Evolutionary conservation across 2,329 filamentous ascomycete species (phyloP).

Genomic region (Epichloe amarillans): DNA sequence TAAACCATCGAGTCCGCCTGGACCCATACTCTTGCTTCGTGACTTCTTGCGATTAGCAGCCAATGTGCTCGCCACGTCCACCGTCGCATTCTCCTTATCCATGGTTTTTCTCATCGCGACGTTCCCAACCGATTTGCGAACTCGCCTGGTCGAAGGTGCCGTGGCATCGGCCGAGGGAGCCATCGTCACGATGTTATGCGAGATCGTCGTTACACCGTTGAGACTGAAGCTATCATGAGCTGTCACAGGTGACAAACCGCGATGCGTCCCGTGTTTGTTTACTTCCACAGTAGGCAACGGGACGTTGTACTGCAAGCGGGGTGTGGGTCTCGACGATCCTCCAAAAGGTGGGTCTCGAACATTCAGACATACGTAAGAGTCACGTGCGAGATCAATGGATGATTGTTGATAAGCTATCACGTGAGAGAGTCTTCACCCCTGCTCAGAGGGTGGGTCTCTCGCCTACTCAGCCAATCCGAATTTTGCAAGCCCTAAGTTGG

Average conservation of each 20-base stretch:
- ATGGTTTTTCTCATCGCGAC: constrained; percentile 37
- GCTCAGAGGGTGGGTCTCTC: constrained; percentile 11
- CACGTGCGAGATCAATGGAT: not conserved
- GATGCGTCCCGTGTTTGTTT: constrained; percentile 24
- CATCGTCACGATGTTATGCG: constrained; percentile 16
- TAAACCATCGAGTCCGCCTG: constrained; percentile 74
- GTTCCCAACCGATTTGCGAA: constrained; percentile 59
- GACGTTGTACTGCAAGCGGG: constrained; percentile 7
- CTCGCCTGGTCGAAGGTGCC: constrained; percentile 41
- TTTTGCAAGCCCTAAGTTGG: constrained; percentile 29
- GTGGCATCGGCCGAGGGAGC: constrained; percentile 26
- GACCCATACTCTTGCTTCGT: constrained; percentile 91
- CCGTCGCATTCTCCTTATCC: constrained; percentile 69
- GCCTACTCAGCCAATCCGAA: constrained; percentile 20
- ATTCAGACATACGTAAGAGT: not conserved
- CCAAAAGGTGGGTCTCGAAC: not conserved
- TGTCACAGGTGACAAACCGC: constrained; percentile 9
- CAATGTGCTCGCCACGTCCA: constrained; percentile 45
- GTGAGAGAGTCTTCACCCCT: not conserved
- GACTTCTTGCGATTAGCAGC: constrained; percentile 52
- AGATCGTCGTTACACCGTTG: constrained; percentile 10
- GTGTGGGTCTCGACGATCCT: not conserved
- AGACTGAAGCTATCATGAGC: constrained; percentile 2
- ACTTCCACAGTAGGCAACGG: constrained; percentile 15
- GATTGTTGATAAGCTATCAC: not conserved